A percentile compares a stretch with the other conserved stretches of the same genome.
Evolutionary conservation across 352 stramenopile species (phyloP).

Genomic region (Globisporangium lucens): DNA sequence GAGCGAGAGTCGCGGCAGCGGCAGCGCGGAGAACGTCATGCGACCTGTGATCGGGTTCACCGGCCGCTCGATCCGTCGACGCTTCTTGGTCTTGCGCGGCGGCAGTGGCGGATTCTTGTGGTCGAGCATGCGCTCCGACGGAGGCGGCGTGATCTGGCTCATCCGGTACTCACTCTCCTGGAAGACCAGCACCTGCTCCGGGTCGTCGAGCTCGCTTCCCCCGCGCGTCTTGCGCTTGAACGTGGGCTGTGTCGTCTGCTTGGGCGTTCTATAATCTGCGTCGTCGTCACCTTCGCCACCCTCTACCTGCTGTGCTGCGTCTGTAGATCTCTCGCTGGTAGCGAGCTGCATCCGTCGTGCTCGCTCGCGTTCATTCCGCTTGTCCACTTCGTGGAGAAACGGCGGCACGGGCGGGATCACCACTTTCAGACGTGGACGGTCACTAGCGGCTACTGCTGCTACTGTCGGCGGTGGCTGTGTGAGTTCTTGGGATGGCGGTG

Average conservation of each 20-base stretch:
- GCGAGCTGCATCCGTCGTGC: not conserved
- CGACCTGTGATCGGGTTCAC: conserved; percentile 17
- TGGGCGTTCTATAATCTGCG: conserved; percentile 12
- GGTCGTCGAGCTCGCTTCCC: conserved; percentile 6
- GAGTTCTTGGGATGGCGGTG: not conserved
- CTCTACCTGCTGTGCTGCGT: not conserved
- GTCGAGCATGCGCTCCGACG: conserved; percentile 65
- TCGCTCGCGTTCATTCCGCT: conserved; percentile 11
- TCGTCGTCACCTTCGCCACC: conserved; percentile 3
- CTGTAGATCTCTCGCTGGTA: not conserved
- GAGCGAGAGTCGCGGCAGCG: conserved; percentile 18
- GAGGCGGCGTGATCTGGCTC: conserved; percentile 58
- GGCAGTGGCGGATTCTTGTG: conserved; percentile 61
- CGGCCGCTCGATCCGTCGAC: conserved; percentile 20
- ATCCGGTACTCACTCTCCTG: conserved; percentile 28
- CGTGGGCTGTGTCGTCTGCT: conserved; percentile 7
- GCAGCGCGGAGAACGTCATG: conserved; percentile 13
- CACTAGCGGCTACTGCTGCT: not conserved
- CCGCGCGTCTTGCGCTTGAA: conserved; percentile 15
- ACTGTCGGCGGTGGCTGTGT: not conserved
- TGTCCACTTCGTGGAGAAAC: conserved; percentile 20
- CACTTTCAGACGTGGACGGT: conserved; percentile 10
- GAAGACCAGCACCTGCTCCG: conserved; percentile 22
- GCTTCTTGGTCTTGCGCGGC: conserved; percentile 35
- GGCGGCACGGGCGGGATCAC: conserved; percentile 20